These are phyloP conservation scores for Eragrostis nindensis DNA, from an alignment of 176 grass and related monocot genomes.

Conservation along the genomic window DNA sequence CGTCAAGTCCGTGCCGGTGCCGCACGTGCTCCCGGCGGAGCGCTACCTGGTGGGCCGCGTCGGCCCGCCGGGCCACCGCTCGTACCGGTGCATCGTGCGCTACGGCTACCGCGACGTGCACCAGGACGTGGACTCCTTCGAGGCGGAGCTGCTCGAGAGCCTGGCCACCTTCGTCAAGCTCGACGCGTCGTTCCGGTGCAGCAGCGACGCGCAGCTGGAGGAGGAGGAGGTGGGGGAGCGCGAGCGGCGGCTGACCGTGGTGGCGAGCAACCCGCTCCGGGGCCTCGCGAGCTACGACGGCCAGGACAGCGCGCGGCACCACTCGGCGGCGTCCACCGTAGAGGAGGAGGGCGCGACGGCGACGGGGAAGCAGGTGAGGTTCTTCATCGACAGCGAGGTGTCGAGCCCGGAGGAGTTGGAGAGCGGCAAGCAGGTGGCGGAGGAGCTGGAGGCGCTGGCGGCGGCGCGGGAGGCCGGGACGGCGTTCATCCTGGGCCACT, in stretches of 20 bases:
- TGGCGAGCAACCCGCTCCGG: constrained; percentile 49
- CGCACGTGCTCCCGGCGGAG: constrained; percentile 77
- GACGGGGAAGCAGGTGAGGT: constrained; percentile 66
- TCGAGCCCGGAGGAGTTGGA: constrained; percentile 43
- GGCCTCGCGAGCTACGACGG: constrained; percentile 42
- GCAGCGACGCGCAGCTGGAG: constrained; percentile 30
- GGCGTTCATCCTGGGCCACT: constrained; percentile 92
- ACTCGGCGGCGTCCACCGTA: constrained; percentile 38
- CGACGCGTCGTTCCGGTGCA: constrained; percentile 53
- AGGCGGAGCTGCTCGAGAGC: constrained; percentile 78
- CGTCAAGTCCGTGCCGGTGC: constrained; percentile 88
- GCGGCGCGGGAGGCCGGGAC: constrained; percentile 71
- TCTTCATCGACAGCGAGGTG: constrained; percentile 66
- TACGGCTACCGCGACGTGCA: constrained; percentile 98
- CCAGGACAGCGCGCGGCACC: constrained; percentile 50
- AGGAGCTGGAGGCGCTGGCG: constrained; percentile 75
- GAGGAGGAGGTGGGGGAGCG: constrained; percentile 24
- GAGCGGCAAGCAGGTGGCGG: constrained; percentile 40
- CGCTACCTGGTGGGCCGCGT: constrained; percentile 93
- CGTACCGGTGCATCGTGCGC: constrained; percentile 92
- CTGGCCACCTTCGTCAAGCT: constrained; percentile 76
- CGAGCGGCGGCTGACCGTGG: constrained; percentile 63
- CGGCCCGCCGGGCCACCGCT: constrained; percentile 78
- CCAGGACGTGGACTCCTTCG: constrained; percentile 92
- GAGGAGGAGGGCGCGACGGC: constrained; percentile 42